Evolutionary conservation across 2,329 filamentous ascomycete genomes (phyloP).

Genomic region (Curvularia lunata): DNA sequence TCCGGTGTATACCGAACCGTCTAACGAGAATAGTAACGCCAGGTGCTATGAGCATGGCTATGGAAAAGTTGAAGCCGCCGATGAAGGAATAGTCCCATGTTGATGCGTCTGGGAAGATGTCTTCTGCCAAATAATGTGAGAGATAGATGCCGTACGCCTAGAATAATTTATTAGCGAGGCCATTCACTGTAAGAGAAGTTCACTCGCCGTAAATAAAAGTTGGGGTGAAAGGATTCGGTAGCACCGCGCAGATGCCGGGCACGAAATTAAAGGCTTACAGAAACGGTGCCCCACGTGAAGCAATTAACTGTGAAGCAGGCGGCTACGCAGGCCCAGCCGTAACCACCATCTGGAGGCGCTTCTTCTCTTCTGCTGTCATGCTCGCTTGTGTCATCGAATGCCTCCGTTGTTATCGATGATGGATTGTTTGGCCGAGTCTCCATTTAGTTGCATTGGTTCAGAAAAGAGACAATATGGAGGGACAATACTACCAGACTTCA

Average conservation of each 20-base stretch:
- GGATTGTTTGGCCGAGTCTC: background rate
- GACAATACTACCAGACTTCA: background rate
- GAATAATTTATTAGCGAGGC: background rate
- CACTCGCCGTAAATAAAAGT: background rate
- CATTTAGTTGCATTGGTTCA: background rate
- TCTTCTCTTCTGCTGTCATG: background rate
- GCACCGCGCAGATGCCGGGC: background rate
- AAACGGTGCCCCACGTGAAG: slow-evolving; percentile 28
- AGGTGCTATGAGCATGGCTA: slow-evolving; percentile 46
- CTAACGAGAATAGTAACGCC: slow-evolving; percentile 39
- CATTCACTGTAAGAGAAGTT: background rate
- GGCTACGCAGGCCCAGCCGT: slow-evolving; percentile 27
- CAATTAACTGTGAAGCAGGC: slow-evolving; percentile 17
- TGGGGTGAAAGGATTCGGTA: too few species aligned
- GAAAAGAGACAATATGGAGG: background rate
- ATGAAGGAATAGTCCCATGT: slow-evolving; percentile 51
- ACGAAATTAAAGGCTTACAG: slow-evolving; percentile 7
- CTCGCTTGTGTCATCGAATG: background rate
- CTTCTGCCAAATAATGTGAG: slow-evolving; percentile 48
- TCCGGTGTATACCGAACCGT: slow-evolving; percentile 31
- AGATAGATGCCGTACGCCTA: slow-evolving; percentile 53
- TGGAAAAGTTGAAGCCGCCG: slow-evolving; percentile 49
- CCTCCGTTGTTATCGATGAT: background rate
- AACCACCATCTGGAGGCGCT: slow-evolving; percentile 23
- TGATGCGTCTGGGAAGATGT: slow-evolving; percentile 44